A percentile compares a stretch with the other conserved stretches of the same genome.
phyloP scores from a whole-genome alignment of 1,139 yeast species.

The Saccharomycopsis phalli region DNA sequence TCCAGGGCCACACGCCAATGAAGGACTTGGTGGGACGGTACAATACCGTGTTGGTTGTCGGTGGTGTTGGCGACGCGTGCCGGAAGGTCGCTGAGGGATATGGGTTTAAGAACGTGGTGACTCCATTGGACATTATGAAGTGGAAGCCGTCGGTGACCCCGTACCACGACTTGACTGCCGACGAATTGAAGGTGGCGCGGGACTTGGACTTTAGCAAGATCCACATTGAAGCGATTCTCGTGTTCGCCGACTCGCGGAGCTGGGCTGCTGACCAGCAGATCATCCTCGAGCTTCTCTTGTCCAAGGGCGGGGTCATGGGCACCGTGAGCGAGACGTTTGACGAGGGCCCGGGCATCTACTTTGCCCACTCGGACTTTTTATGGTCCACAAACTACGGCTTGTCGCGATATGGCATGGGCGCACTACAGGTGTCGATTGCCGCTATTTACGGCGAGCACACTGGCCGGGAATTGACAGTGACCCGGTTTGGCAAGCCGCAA shows the following conservation, averaged over 20 bases:
- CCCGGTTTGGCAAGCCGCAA: slow-evolving; percentile 79
- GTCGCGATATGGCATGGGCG: slow-evolving; percentile 85
- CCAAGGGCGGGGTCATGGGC: slow-evolving; percentile 76
- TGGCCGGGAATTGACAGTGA: slow-evolving; percentile 66
- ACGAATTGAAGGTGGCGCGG: slow-evolving; percentile 47
- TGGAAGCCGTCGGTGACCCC: slow-evolving; percentile 86
- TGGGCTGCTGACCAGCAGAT: slow-evolving; percentile 92
- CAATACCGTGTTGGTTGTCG: slow-evolving; percentile 70
- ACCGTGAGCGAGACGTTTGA: slow-evolving; percentile 58
- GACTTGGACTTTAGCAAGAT: slow-evolving; percentile 59
- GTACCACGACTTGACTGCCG: slow-evolving; percentile 65
- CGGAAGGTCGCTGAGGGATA: slow-evolving; percentile 69
- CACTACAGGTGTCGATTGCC: slow-evolving; percentile 75
- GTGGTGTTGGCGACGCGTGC: slow-evolving; percentile 80
- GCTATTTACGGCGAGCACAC: slow-evolving; percentile 76
- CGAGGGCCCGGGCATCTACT: slow-evolving; percentile 74
- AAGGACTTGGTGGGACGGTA: slow-evolving; percentile 58
- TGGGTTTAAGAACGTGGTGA: slow-evolving; percentile 67
- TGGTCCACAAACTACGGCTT: slow-evolving; percentile 83
- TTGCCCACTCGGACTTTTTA: slow-evolving; percentile 81
- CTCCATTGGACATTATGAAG: slow-evolving; percentile 71
- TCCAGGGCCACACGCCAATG: slow-evolving; percentile 90
- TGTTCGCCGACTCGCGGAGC: slow-evolving; percentile 76
- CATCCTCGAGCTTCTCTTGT: slow-evolving; percentile 64
- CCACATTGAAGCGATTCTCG: slow-evolving; percentile 61